Conservation (phyloP, 1,139 yeast genomes). For the Diutina scorzettiae region DNA sequence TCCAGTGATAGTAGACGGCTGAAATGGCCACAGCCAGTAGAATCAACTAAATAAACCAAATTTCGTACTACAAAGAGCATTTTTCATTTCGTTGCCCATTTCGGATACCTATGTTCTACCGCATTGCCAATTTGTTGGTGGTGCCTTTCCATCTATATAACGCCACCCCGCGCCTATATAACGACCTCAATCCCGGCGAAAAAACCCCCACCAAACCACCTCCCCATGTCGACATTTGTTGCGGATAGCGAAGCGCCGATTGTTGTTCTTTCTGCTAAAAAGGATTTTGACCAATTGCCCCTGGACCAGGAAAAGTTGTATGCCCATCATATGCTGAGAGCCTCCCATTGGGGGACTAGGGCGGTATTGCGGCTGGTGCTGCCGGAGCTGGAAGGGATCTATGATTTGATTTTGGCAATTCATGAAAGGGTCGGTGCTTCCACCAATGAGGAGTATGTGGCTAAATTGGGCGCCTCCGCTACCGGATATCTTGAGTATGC, state of each 20-base stretch:
- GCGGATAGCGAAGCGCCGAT: conserved; percentile 37
- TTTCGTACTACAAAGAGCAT: too few species aligned
- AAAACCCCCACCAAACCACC: too few species aligned
- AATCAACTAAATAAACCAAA: too few species aligned
- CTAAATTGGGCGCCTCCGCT: conserved; percentile 15
- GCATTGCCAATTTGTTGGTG: too few species aligned
- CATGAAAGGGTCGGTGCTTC: conserved; percentile 43
- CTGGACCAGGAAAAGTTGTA: conserved; percentile 34
- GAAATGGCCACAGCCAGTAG: too few species aligned
- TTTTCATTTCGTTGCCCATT: too few species aligned
- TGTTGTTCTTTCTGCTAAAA: conserved; percentile 29
- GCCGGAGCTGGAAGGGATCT: conserved; percentile 66
- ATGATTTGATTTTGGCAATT: conserved; percentile 49
- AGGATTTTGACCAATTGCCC: conserved; percentile 31
- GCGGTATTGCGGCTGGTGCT: conserved; percentile 77
- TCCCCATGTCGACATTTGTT: conserved; percentile 14
- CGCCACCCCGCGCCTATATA: too few species aligned
- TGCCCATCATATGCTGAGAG: conserved; percentile 75
- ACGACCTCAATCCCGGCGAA: too few species aligned
- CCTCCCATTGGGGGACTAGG: conserved; percentile 73
- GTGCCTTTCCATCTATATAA: too few species aligned
- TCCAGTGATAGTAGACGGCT: too few species aligned
- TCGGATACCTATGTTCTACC: too few species aligned
- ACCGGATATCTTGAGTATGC: conserved; percentile 59
- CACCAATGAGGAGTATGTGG: conserved; percentile 29